Percentiles rank a stretch among this genome's conserved stretches.
These are phyloP conservation scores for Petunia axillaris DNA, from an alignment of 257 asterid species.

Conservation along the genomic window DNA sequence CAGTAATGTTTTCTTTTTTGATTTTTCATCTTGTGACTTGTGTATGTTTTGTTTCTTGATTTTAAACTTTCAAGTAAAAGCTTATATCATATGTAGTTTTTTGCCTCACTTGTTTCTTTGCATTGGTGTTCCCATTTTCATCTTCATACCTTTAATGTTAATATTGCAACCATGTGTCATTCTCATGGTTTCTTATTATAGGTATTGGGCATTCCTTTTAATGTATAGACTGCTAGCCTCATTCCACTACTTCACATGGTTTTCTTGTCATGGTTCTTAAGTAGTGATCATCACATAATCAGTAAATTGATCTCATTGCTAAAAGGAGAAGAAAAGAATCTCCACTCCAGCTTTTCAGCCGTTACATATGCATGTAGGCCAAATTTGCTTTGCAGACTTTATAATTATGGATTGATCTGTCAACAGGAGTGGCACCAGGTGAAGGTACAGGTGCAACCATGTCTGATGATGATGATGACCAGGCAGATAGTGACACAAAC, in stretches of 20 bases:
- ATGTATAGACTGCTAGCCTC: background rate
- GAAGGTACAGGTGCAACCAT: conserved; percentile 99
- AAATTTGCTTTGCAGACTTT: background rate
- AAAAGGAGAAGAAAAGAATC: conserved; percentile 22
- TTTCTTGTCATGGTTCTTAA: background rate
- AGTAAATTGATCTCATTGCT: conserved; percentile 2
- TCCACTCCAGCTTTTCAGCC: conserved; percentile 16
- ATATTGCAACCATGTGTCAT: background rate
- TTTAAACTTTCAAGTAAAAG: background rate
- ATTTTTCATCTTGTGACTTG: background rate
- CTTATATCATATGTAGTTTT: background rate
- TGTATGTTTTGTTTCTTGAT: conserved; percentile 1
- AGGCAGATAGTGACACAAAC: conserved; percentile 82
- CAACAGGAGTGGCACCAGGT: conserved; percentile 88
- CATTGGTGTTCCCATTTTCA: background rate
- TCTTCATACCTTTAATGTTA: background rate
- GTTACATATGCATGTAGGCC: conserved; percentile 19
- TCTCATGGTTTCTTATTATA: background rate
- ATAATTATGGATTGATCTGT: conserved; percentile 22
- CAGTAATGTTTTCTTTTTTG: background rate
- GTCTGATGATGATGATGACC: conserved; percentile 98
- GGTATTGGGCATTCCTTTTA: background rate
- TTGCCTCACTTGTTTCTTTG: background rate
- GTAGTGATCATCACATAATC: background rate
- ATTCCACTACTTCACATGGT: background rate